A percentile compares a stretch with the other conserved stretches of the same genome.
These are phyloP conservation scores for Talaromyces pinophilus DNA, from an alignment of 2,329 filamentous ascomycete genomes.

Conservation along the genomic window DNA sequence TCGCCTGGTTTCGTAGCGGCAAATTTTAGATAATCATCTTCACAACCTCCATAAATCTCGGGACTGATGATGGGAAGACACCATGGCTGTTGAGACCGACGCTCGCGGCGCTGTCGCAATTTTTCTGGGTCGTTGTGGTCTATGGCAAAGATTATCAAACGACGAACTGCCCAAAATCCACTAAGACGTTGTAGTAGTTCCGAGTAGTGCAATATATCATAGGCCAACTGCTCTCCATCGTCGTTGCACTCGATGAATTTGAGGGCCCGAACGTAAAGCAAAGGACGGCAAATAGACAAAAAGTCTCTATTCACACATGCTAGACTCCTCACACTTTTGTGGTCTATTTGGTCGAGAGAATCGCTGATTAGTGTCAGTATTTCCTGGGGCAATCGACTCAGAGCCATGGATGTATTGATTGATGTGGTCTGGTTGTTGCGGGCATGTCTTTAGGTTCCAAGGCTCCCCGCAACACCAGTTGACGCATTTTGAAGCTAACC, in stretches of 20 bases:
- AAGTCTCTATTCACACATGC: background rate
- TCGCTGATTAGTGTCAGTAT: background rate
- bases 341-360: background rate
- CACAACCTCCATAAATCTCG: background rate
- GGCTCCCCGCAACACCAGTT: background rate
- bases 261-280: background rate
- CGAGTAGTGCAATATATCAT: constrained; percentile 8
- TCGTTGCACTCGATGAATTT: background rate
- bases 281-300: background rate
- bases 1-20: background rate
- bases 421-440: background rate
- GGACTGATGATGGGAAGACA: background rate
- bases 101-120: background rate
- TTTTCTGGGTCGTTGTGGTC: background rate
- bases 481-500: background rate
- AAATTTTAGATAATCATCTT: background rate
- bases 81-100: background rate
- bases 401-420: background rate
- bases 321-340: background rate
- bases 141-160: background rate
- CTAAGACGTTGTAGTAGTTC: background rate
- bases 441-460: background rate
- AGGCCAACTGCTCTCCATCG: background rate
- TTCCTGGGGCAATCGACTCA: background rate
- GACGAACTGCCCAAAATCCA: background rate